Evolutionary conservation across 257 asterid species (phyloP), one percentile per base, ranked within the genome.

Genomic region (Solanum piurae): DNA sequence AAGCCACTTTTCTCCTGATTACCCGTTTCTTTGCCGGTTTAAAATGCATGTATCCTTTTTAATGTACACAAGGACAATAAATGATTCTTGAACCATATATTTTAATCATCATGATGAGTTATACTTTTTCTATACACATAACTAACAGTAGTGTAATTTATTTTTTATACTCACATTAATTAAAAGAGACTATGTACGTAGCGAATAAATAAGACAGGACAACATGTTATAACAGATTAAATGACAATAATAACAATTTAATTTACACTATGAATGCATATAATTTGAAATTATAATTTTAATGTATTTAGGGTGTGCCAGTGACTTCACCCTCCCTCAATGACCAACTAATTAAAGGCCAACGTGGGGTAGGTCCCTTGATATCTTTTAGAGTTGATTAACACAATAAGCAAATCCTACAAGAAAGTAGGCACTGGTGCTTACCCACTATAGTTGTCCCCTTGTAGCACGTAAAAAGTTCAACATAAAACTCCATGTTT

Each of bases 21-120:
- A 80, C 71, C 89, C 85, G 94, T 88, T 75, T 87, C 88, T 86
- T 89, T 91, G 93, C 88, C 90, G 88, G 93, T 55, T 55, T 88
- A 83, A 77, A 75, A 85, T 46, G 74, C 84, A 69, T 31, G 86
- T 20, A 5, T 82, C 71, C 40, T 9, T 82, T n/a, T 46, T 29
- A 49, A 9, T 29, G 38, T 40, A 79, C n/a, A 44, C 38, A 27
- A 79, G 64, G 64, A 44, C 85, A 44, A 27, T 14, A 42, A 79
- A 12, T 82, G 8, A 80, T 34, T 46, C 66, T 44, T 79, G 64
- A 9, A 79, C 38, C 85, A 25, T 44, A 44, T 79, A 44, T 79
- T 79, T 44, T 79, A 77, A 73, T 73, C 25, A 31, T 29, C 29
- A 42, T 27, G 14, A 79, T 14, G 14, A 79, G n/a, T 13, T 23